Evolutionary conservation across 768 basidiomycete species (phyloP).

Genomic region (Pulveroboletus sp.): DNA sequence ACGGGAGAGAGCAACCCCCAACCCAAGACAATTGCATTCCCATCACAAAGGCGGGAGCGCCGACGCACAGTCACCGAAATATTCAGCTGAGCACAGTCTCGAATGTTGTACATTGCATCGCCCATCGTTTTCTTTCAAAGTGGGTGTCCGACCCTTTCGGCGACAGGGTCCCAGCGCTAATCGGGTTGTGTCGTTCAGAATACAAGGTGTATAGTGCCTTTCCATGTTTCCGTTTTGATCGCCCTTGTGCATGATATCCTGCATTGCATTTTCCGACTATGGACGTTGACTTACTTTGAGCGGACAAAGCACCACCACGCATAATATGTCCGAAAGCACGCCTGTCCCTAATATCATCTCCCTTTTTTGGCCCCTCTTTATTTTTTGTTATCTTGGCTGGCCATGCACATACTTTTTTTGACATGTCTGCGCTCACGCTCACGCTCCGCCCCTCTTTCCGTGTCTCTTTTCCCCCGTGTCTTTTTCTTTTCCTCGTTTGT

Average conservation of each 20-base stretch:
- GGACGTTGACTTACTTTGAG: conserved; percentile 17
- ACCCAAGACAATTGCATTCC: conserved; percentile 35
- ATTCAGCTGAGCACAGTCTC: conserved; percentile 28
- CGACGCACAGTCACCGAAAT: conserved; percentile 52
- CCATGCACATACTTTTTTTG: conserved; percentile 22
- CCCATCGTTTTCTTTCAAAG: conserved; percentile 15
- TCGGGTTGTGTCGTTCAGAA: neutral
- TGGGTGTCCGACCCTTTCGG: conserved; percentile 7
- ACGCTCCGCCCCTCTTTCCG: neutral
- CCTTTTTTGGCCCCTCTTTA: conserved; percentile 16
- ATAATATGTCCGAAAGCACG: conserved; percentile 14
- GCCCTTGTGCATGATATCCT: conserved; percentile 26
- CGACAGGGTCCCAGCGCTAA: neutral
- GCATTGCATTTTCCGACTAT: conserved; percentile 16
- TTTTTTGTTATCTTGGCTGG: conserved; percentile 26
- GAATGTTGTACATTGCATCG: conserved; percentile 10
- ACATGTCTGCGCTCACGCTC: conserved; percentile 6
- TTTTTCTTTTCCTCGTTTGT: neutral
- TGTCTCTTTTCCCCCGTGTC: neutral
- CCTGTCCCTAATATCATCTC: conserved; percentile 33
- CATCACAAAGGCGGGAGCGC: conserved; percentile 38
- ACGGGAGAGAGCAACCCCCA: conserved; percentile 32
- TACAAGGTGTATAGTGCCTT: conserved; percentile 22
- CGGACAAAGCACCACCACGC: conserved; percentile 10
- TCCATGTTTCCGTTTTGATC: neutral